Evolutionary conservation across 345 rosid species (phyloP).

Genomic region (Populus davidiana): DNA sequence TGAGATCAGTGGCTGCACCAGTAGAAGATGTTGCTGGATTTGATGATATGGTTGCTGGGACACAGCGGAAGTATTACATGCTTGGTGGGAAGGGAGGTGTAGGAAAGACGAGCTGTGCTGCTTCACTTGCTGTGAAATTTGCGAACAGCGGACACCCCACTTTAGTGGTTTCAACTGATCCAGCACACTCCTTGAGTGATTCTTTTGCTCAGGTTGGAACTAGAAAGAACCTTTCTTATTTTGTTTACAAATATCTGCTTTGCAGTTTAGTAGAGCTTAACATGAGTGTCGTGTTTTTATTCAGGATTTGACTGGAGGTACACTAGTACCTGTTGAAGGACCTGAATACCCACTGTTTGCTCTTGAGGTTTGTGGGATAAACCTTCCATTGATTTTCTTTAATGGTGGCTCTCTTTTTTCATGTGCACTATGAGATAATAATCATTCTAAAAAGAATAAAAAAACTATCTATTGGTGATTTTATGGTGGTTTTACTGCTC

Average conservation of each 20-base stretch:
- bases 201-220: slow-evolving; percentile 84
- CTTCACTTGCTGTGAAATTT: slow-evolving; percentile 93
- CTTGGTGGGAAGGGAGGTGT: slow-evolving; percentile 99
- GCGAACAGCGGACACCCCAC: slow-evolving; percentile 96
- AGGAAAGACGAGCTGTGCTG: slow-evolving; percentile 97
- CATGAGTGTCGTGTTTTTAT: not conserved
- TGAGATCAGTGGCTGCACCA: slow-evolving; percentile 79
- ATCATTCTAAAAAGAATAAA: not conserved
- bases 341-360: slow-evolving; percentile 91
- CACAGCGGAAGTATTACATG: slow-evolving; percentile 86
- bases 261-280: not conserved
- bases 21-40: slow-evolving; percentile 68
- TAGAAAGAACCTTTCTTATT: not conserved
- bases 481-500: slow-evolving; percentile 5
- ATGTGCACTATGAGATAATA: slow-evolving; percentile 6
- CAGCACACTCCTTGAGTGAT: slow-evolving; percentile 95
- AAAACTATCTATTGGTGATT: not conserved
- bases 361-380: slow-evolving; percentile 59
- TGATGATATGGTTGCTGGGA: slow-evolving; percentile 84
- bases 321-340: slow-evolving; percentile 83
- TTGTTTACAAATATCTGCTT: slow-evolving; percentile 10
- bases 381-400: slow-evolving; percentile 3
- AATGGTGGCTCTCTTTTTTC: not conserved
- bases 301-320: slow-evolving; percentile 92
- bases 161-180: slow-evolving; percentile 96